phyloP scores from a whole-genome alignment of 148 eudicot genomes.

The Chenopodium berlandieri region DNA sequence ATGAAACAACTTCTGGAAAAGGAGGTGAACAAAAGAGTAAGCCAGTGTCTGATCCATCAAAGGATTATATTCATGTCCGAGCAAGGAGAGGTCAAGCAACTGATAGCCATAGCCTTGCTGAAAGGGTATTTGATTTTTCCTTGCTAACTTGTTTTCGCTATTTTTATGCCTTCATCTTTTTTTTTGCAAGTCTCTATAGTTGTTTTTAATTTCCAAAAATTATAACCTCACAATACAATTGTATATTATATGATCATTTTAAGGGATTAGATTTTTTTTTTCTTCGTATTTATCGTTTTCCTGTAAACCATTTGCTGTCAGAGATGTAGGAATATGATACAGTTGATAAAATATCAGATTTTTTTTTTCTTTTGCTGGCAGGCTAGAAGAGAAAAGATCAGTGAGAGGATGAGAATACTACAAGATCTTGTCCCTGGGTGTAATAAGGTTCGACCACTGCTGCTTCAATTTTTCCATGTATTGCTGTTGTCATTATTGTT shows the following conservation, averaged over 20 bases:
- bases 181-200: too few relatives aligned
- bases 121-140: conserved; percentile 53
- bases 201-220: too few relatives aligned
- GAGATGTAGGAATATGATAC: not conserved
- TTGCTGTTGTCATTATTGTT: not conserved
- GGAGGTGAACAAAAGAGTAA: conserved; percentile 41
- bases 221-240: not conserved
- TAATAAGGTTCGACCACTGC: conserved; percentile 49
- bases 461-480: conserved; percentile 6
- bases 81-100: conserved; percentile 99
- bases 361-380: conserved; percentile 28
- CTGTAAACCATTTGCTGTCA: not conserved
- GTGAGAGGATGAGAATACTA: conserved; percentile 85
- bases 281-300: not conserved
- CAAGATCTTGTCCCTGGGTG: conserved; percentile 93
- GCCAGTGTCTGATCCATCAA: conserved; percentile 49
- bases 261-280: not conserved
- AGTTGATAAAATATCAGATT: not conserved
- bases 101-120: conserved; percentile 94
- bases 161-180: not conserved
- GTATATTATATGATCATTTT: too few relatives aligned
- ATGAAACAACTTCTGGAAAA: conserved; percentile 53
- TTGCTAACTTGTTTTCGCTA: too few relatives aligned
- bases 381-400: conserved; percentile 95
- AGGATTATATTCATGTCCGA: conserved; percentile 95